Base-by-base conservation (phyloP, 495 filamentous ascomycete genomes). In the Penicillium turbatum region DNA sequence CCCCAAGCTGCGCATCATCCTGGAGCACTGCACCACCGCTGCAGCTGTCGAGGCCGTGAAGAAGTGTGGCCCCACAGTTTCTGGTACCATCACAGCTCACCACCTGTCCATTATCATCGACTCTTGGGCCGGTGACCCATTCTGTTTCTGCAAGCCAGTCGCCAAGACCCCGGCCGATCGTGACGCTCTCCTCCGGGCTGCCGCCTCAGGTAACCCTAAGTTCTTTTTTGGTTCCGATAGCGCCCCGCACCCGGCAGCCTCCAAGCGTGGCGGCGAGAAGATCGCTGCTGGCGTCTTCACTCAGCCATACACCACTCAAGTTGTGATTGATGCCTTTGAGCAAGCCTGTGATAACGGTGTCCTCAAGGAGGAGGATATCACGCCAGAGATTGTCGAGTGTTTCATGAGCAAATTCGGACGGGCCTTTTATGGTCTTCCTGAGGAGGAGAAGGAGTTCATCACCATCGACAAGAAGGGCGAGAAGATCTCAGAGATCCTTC, bases 281-380 rank as follows among this genome's bases (percentile, higher is more conserved):
- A 70, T 77, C n/a, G 88, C 90, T 5, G 90, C 88, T 5, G 91
- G 92, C 21, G 86, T 92, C 6, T 96, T 95, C 72, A 96, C 91
- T 7, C 91, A 96, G 67, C 87, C 88, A n/a, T 89, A 84, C 62
- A 84, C 83, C n/a, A 83, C 88, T 12, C 83, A 86, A 50, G 76
- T 87, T 26, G 87, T 92, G 30, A 61, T 95, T 26, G 79, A 81
- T 53, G 87, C 88, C 15, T 76, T 95, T 26, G 86, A 88, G 67
- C 80, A 85, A 61, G 89, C 78, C 8, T 70, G 86, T 17, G 72
- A 82, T 61, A 78, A 81, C 26, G 86, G 84, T n/a, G 71, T 86
- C 38, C 72, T 95, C 13, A 75, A 70, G 42, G 81, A 82, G 16
- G 77, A 80, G 13, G 79, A 85, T 16, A 82, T 95, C n/a, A 91